Conservation (phyloP, 805 yeast species). For the Ogataea haglerorum region DNA sequence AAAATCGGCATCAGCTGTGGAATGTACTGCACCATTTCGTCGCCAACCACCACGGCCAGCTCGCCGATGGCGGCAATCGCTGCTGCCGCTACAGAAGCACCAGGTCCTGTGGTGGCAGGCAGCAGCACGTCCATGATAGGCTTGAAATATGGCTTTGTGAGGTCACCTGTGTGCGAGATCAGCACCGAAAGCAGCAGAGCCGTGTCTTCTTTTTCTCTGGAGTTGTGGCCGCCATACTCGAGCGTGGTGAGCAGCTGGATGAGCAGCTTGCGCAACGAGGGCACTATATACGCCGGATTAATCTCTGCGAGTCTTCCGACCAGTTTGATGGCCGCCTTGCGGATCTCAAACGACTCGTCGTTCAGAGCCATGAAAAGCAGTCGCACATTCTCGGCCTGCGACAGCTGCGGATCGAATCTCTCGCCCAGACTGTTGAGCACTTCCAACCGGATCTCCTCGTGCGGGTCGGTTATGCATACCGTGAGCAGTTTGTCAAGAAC, state of each 20-base stretch:
- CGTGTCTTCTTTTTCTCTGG: conserved; percentile 79
- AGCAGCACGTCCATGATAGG: conserved; percentile 85
- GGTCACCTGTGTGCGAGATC: conserved; percentile 71
- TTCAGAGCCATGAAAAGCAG: conserved; percentile 83
- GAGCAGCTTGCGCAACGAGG: conserved; percentile 81
- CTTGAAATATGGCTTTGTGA: conserved; percentile 87
- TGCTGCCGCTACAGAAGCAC: conserved; percentile 81
- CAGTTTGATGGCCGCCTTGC: conserved; percentile 71
- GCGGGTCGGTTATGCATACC: conserved; percentile 84
- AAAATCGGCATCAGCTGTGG: conserved; percentile 82
- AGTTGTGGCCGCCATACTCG: conserved; percentile 72
- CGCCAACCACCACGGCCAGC: conserved; percentile 83
- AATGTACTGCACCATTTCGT: conserved; percentile 69
- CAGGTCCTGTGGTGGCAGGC: conserved; percentile 67
- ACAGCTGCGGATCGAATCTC: conserved; percentile 83
- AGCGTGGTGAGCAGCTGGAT: conserved; percentile 82
- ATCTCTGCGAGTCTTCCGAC: conserved; percentile 81
- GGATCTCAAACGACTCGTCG: conserved; percentile 82
- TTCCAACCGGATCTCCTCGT: conserved; percentile 78
- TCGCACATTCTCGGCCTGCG: conserved; percentile 89
- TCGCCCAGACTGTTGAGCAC: conserved; percentile 71
- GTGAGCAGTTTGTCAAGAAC: conserved; percentile 78
- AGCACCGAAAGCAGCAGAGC: conserved; percentile 71
- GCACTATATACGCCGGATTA: conserved; percentile 95
- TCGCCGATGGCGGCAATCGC: conserved; percentile 88